phyloP scores from a whole-genome alignment of 2,329 filamentous ascomycete genomes.

The Huntiella bhutanensis region DNA sequence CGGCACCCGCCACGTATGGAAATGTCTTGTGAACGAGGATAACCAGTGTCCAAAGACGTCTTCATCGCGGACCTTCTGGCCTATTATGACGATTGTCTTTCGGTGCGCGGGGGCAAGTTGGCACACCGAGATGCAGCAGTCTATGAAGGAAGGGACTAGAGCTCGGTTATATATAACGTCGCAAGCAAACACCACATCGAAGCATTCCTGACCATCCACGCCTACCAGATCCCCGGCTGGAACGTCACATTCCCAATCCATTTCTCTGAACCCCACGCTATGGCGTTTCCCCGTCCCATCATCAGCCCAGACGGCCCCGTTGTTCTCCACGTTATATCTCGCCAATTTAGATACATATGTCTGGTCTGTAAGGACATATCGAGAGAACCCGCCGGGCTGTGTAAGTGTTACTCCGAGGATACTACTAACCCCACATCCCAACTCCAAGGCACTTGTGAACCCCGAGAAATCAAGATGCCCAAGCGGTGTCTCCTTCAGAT shows the following conservation, averaged over 20 bases:
- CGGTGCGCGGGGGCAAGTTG: conserved; percentile 25
- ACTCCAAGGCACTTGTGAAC: conserved; percentile 49
- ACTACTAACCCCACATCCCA: conserved; percentile 76
- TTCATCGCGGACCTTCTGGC: conserved; percentile 71
- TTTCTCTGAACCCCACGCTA: conserved; percentile 10
- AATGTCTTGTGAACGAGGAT: conserved; percentile 42
- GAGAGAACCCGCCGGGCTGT: conserved; percentile 28
- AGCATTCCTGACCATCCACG: conserved; percentile 15
- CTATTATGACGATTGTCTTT: conserved; percentile 59
- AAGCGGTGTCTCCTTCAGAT: too few relatives aligned
- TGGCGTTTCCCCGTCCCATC: too few relatives aligned
- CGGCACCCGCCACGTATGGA: conserved; percentile 59
- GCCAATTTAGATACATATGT: conserved; percentile 62
- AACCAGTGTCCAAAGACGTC: conserved; percentile 78
- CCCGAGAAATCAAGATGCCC: conserved; percentile 20
- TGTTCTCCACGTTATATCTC: conserved; percentile 55
- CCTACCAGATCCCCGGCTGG: conserved; percentile 24
- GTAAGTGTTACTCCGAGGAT: conserved; percentile 51
- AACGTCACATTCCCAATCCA: conserved; percentile 69
- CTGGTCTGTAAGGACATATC: conserved; percentile 75
- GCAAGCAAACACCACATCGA: conserved; percentile 64
- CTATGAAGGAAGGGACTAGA: conserved; percentile 63
- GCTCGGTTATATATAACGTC: conserved; percentile 94
- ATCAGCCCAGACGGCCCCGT: conserved; percentile 18
- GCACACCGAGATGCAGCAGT: conserved; percentile 61